Percentiles rank a stretch among this genome's conserved stretches.
phyloP scores from a whole-genome alignment of 176 grass and related monocot species.

The Musa acuminata region DNA sequence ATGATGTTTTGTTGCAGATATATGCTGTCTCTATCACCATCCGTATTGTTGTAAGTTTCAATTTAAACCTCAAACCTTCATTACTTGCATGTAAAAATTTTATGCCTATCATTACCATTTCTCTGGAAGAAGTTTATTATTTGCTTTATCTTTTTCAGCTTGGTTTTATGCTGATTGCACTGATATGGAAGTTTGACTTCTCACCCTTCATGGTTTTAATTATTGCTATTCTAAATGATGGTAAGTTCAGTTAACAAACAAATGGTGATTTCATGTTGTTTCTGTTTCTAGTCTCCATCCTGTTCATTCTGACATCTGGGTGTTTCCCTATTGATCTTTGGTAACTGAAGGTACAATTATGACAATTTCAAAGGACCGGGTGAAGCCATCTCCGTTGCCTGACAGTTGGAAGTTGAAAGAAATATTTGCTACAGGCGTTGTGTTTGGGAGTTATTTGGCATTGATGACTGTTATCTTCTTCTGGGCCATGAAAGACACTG shows the following conservation, averaged over 20 bases:
- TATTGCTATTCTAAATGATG: slow-evolving; percentile 93
- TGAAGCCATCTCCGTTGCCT: slow-evolving; percentile 81
- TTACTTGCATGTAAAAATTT: too few species aligned
- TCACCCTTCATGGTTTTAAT: slow-evolving; percentile 97
- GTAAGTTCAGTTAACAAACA: slow-evolving; percentile 23
- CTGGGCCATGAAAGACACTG: slow-evolving; percentile 75
- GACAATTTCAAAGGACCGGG: slow-evolving; percentile 95
- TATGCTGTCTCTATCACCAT: slow-evolving; percentile 98
- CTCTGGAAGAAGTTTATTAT: not conserved
- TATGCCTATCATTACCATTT: too few species aligned
- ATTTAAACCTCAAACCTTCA: not conserved
- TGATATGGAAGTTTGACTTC: slow-evolving; percentile 97
- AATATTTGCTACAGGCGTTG: slow-evolving; percentile 86
- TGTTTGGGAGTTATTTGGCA: slow-evolving; percentile 76
- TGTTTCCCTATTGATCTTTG: not conserved
- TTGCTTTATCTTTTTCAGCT: slow-evolving; percentile 38
- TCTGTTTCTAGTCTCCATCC: too few species aligned
- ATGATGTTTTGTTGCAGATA: slow-evolving; percentile 35
- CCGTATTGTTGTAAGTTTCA: slow-evolving; percentile 82
- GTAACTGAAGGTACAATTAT: slow-evolving; percentile 75
- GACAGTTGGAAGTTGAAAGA: slow-evolving; percentile 96
- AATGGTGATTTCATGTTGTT: not conserved
- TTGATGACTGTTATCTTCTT: slow-evolving; percentile 95
- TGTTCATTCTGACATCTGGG: not conserved
- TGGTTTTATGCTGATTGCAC: slow-evolving; percentile 85